These are phyloP conservation scores for Laguncularia racemosa DNA, from an alignment of 345 rosid species.

Conservation along the genomic window DNA sequence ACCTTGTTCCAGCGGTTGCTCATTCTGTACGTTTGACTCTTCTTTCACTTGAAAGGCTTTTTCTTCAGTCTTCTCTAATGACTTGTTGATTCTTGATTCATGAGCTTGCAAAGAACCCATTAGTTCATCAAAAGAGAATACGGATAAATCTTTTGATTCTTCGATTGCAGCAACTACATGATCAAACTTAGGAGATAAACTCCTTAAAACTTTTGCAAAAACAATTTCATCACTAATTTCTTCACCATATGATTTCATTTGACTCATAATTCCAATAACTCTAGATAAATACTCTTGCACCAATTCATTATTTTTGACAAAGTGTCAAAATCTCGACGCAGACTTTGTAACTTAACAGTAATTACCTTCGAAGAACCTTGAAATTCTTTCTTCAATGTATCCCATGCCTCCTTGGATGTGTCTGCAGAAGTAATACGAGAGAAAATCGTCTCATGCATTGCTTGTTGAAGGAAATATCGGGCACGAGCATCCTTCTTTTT, in stretches of 20 bases:
- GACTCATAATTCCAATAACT: background rate
- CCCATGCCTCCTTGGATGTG: too few species aligned
- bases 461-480: slow-evolving; percentile 2
- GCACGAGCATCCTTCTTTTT: background rate
- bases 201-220: slow-evolving; percentile 1
- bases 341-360: background rate
- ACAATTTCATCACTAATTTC: background rate
- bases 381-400: background rate
- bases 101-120: slow-evolving; percentile 2
- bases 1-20: too few species aligned
- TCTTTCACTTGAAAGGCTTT: background rate
- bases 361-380: background rate
- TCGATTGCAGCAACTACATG: slow-evolving; percentile 5
- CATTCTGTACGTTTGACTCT: too few species aligned
- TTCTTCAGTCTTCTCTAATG: background rate
- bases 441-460: background rate
- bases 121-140: background rate
- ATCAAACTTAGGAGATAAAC: slow-evolving; percentile 7
- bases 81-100: background rate
- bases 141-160: slow-evolving; percentile 1
- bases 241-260: background rate
- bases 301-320: background rate
- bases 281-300: background rate
- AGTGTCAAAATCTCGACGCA: background rate
- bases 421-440: too few species aligned